Percentiles rank a stretch among this genome's conserved stretches.
Conservation (phyloP, 768 basidiomycete genomes). For the Kwoniella mangroviensis region DNA sequence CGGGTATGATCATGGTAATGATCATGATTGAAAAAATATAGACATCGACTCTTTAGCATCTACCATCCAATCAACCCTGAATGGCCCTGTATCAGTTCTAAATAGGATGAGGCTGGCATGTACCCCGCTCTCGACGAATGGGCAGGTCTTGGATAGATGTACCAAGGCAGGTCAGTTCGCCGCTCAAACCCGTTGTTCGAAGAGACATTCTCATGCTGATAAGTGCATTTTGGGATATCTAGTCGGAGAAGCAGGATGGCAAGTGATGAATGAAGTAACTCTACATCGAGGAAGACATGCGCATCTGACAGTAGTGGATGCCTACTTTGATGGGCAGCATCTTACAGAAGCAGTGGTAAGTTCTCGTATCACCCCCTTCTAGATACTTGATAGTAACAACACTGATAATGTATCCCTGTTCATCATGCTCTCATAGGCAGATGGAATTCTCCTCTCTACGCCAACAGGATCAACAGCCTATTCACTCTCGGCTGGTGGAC, state of each 20-base stretch:
- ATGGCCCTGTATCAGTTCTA: constrained; percentile 77
- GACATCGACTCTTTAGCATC: constrained; percentile 86
- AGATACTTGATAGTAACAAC: no score
- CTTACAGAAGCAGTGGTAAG: constrained; percentile 92
- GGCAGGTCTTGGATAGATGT: constrained; percentile 29
- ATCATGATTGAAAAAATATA: constrained; percentile 52
- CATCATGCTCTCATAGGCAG: constrained; percentile 65
- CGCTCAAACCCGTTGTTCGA: neutral
- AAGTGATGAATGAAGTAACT: constrained; percentile 96
- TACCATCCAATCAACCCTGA: constrained; percentile 77
- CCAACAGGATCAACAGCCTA: constrained; percentile 97
- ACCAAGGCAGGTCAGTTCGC: constrained; percentile 40
- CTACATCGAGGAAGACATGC: constrained; percentile 89
- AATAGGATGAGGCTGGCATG: constrained; percentile 90
- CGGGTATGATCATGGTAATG: constrained; percentile 7
- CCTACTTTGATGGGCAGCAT: constrained; percentile 91
- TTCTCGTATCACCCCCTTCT: constrained; percentile 32
- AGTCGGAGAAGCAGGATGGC: constrained; percentile 69
- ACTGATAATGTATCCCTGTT: no score
- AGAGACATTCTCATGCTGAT: constrained; percentile 6
- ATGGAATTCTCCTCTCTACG: constrained; percentile 90
- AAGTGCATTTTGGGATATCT: no score
- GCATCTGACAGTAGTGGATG: constrained; percentile 89
- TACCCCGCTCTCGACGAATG: constrained; percentile 32
- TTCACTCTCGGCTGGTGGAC: constrained; percentile 91